Evolutionary conservation across 75 land plant genomes (phyloP).

Genomic region (Cryptomeria japonica): DNA sequence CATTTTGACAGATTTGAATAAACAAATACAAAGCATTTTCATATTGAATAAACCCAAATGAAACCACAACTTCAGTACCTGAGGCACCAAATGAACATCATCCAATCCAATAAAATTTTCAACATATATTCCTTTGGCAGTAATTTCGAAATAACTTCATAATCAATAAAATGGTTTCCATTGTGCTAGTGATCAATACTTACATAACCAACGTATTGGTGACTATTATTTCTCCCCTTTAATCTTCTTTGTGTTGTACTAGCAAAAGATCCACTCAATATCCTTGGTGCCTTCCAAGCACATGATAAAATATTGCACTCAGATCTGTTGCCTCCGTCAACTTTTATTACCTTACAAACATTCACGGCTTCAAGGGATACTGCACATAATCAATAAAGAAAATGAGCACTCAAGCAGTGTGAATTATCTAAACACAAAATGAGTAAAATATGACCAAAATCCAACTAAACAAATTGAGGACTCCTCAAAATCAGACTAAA

Average conservation of each 20-base stretch:
- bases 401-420: not conserved
- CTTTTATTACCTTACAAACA: slow-evolving; percentile 35
- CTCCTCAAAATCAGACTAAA: not conserved
- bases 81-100: not conserved
- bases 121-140: not conserved
- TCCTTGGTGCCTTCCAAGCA: slow-evolving; percentile 82
- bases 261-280: slow-evolving; percentile 74
- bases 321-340: slow-evolving; percentile 26
- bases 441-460: not conserved
- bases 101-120: slow-evolving; percentile 1
- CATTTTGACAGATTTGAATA: not conserved
- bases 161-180: not conserved
- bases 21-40: not conserved
- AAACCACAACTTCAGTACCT: not conserved
- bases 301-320: slow-evolving; percentile 68
- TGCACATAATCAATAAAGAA: slow-evolving; percentile 15
- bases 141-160: not conserved
- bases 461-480: not conserved
- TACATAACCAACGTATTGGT: slow-evolving; percentile 1
- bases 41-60: not conserved
- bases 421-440: not conserved
- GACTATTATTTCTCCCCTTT: not conserved
- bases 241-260: slow-evolving; percentile 50
- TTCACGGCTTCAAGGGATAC: slow-evolving; percentile 58
- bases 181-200: not conserved